These are phyloP conservation scores for Zygoascus hellenicus DNA, from an alignment of 1,139 yeast genomes.

Conservation along the genomic window DNA sequence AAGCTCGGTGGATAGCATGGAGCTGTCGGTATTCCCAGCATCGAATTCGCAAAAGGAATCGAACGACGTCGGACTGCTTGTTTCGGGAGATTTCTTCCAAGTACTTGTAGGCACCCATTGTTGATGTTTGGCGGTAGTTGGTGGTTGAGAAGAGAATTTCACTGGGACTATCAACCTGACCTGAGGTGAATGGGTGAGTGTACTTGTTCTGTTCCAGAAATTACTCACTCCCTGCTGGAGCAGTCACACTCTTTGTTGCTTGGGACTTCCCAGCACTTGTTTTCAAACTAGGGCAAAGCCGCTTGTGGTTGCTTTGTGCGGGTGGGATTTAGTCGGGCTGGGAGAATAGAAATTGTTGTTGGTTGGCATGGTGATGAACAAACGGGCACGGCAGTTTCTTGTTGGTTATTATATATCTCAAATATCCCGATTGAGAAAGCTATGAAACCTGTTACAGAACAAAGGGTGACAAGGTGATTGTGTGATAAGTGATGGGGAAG, in stretches of 20 bases:
- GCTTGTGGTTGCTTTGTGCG: too few species aligned
- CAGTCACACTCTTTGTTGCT: constrained; percentile 4
- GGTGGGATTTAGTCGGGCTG: too few species aligned
- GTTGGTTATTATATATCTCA: too few species aligned
- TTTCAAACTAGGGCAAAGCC: background rate
- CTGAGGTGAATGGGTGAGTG: background rate
- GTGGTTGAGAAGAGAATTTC: constrained; percentile 6
- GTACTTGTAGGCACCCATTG: constrained; percentile 99
- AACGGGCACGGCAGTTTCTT: too few species aligned
- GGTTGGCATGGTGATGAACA: too few species aligned
- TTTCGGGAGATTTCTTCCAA: constrained; percentile 99
- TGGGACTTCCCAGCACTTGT: background rate
- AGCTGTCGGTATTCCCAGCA: constrained; percentile 99
- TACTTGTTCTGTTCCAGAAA: background rate
- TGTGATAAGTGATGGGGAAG: too few species aligned
- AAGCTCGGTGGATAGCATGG: constrained; percentile 97
- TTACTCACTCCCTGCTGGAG: background rate
- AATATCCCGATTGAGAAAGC: too few species aligned
- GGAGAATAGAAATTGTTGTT: too few species aligned
- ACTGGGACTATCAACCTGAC: background rate
- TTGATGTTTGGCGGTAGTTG: constrained; percentile 11
- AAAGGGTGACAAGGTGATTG: too few species aligned
- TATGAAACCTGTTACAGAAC: too few species aligned
- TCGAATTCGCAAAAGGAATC: constrained; percentile 99
- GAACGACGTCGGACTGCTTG: constrained; percentile 99